Conservation (phyloP, 495 filamentous ascomycete species). For the Glarea lozoyensis region DNA sequence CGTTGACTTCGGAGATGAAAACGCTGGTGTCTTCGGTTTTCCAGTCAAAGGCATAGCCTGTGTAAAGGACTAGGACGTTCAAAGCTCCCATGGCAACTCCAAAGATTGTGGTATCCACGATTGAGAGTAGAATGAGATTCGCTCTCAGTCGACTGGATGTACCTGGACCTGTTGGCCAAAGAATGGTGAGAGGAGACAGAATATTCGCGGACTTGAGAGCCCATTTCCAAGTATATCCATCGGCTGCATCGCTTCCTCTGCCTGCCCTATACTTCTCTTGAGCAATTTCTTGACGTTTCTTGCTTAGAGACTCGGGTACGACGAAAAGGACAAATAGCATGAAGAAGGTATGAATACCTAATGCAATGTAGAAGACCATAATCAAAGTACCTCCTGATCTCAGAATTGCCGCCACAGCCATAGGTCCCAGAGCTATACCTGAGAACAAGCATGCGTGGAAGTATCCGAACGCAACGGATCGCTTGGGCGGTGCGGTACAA, state of each 20-base stretch:
- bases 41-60: constrained; percentile 74
- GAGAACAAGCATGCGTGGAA: constrained; percentile 82
- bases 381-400: constrained; percentile 57
- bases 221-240: constrained; percentile 11
- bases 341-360: constrained; percentile 64
- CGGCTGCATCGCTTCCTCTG: not conserved
- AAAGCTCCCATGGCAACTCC: constrained; percentile 74
- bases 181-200: constrained; percentile 65
- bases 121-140: constrained; percentile 72
- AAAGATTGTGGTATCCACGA: constrained; percentile 70
- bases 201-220: constrained; percentile 38
- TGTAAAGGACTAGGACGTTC: constrained; percentile 71
- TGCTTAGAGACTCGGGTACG: constrained; percentile 74
- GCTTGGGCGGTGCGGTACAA: constrained; percentile 67
- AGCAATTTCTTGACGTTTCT: constrained; percentile 55
- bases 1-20: constrained; percentile 71
- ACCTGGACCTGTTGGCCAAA: constrained; percentile 59
- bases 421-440: constrained; percentile 77
- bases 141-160: constrained; percentile 50
- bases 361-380: constrained; percentile 67
- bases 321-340: constrained; percentile 57
- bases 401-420: constrained; percentile 69
- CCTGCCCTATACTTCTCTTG: constrained; percentile 49
- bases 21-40: constrained; percentile 62
- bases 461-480: constrained; percentile 81